Evolutionary conservation across 2,329 filamentous ascomycete species (phyloP).

Genomic region (Fusarium setosum): DNA sequence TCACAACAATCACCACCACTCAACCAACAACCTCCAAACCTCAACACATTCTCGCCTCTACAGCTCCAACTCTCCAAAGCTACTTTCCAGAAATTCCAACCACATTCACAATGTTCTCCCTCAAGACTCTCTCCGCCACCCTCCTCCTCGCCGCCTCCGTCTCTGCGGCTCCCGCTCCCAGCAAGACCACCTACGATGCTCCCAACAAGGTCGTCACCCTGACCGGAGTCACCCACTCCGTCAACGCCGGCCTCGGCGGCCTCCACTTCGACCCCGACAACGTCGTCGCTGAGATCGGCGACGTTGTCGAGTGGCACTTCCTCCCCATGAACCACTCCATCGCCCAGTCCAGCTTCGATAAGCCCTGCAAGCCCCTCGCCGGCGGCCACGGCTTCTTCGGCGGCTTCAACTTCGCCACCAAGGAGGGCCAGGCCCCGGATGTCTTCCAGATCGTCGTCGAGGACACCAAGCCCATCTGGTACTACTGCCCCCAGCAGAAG

Average conservation of each 20-base stretch:
- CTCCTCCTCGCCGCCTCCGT: slow-evolving; percentile 46
- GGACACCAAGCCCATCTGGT: slow-evolving; percentile 56
- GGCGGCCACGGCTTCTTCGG: slow-evolving; percentile 56
- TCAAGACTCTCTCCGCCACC: slow-evolving; percentile 43
- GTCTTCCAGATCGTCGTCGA: slow-evolving; percentile 59
- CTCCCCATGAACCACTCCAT: slow-evolving; percentile 63
- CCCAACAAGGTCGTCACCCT: slow-evolving; percentile 49
- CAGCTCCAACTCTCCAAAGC: not conserved
- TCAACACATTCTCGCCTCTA: not conserved
- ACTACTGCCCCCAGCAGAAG: slow-evolving; percentile 56
- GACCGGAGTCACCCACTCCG: slow-evolving; percentile 57
- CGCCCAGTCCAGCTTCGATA: slow-evolving; percentile 54
- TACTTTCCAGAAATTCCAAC: slow-evolving; percentile 1
- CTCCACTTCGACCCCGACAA: slow-evolving; percentile 63
- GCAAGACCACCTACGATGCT: slow-evolving; percentile 37
- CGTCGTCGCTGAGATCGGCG: slow-evolving; percentile 60
- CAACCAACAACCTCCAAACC: slow-evolving; percentile 3
- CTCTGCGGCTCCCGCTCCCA: slow-evolving; percentile 47
- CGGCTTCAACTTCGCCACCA: slow-evolving; percentile 56
- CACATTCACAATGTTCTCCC: slow-evolving; percentile 46
- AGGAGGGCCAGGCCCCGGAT: slow-evolving; percentile 49
- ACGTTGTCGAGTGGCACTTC: slow-evolving; percentile 67
- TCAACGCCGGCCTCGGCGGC: slow-evolving; percentile 57
- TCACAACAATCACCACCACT: slow-evolving; percentile 13
- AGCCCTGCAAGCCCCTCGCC: slow-evolving; percentile 55